Base-by-base conservation (phyloP, 1,284 basidiomycete species). In the Phenoliferia sp. region DNA sequence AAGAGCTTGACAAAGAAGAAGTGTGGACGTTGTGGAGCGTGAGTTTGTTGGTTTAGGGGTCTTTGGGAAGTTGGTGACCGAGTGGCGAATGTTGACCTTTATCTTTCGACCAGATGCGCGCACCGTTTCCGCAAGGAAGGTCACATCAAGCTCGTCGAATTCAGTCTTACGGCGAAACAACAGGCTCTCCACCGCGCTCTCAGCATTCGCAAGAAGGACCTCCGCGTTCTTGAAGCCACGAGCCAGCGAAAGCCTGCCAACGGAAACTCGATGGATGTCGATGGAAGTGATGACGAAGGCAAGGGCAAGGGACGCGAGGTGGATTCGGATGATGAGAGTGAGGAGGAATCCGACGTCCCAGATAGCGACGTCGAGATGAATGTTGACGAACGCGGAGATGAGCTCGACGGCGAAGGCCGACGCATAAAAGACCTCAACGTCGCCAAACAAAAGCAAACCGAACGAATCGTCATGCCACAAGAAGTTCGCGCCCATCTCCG, bases 401-500 rank as follows among this genome's bases (percentile, higher is more conserved):
- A 71, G 4, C 64, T 62, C 31, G 70, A 69, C 29, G 63, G 72
- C 3, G 66, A 68, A 28, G 70, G 33, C 28, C 54, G 29, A 2
- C 19, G 44, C 19, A 60, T 52, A 12, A 69, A 73, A 7, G 69
- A 68, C 55, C 63, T 76, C 15, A 79, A 82, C 31, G 87, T 89
- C 2, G 85, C 75, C 85, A 67, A 67, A 89, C n/a, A 86, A 72
- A 87, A 85, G 75, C 72, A 94, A 94, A 80, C 87, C 86, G 95
- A 97, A 80, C 88, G 94, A 54, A 89, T 98, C 61, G 84, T 99
- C 78, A 84, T 92, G 2, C 86, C 94, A 17, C 89, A 90, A 76
- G 96, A 99, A 81, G 94, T 92, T 75, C 89, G 94, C 64, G 90
- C 90, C 31, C 94, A 99, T 79, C 85, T 99, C 62, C 90, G 93